Evolutionary conservation across 2,329 filamentous ascomycete species (phyloP).

Genomic region (Trichoderma sp.): DNA sequence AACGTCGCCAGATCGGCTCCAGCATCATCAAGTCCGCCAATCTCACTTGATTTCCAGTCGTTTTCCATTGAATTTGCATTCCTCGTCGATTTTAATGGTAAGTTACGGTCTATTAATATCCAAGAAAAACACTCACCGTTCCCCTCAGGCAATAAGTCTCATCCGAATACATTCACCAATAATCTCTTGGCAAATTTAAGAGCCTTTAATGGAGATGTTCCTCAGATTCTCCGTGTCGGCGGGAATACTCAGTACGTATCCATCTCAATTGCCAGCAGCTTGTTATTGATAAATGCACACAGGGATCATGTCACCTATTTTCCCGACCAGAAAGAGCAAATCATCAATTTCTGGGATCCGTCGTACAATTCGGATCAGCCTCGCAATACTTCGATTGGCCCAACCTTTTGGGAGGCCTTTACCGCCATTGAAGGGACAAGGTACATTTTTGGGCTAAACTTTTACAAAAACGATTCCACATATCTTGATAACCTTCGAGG

Average conservation of each 20-base stretch:
- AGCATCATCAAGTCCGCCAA: conserved; percentile 5
- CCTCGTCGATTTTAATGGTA: conserved; percentile 19
- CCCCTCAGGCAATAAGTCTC: conserved; percentile 11
- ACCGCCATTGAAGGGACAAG: conserved; percentile 18
- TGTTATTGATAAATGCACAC: neutral
- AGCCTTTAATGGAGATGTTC: conserved; percentile 19
- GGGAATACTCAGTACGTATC: conserved; percentile 13
- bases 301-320: conserved; percentile 21
- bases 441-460: conserved; percentile 22
- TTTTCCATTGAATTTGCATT: conserved; percentile 23
- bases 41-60: conserved; percentile 20
- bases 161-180: conserved; percentile 19
- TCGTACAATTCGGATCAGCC: conserved; percentile 21
- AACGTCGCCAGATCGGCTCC: neutral
- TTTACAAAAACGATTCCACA: conserved; percentile 22
- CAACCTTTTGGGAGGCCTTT: conserved; percentile 21
- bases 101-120: too few relatives aligned
- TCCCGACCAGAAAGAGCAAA: conserved; percentile 15
- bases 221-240: conserved; percentile 19
- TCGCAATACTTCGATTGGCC: conserved; percentile 9
- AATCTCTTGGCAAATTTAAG: conserved; percentile 17
- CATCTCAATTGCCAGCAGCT: too few relatives aligned
- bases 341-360: conserved; percentile 18
- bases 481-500: conserved; percentile 11
- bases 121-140: neutral